Base-by-base conservation (phyloP, 2,329 filamentous ascomycete genomes). In the Tolypocladium endophyticum region DNA sequence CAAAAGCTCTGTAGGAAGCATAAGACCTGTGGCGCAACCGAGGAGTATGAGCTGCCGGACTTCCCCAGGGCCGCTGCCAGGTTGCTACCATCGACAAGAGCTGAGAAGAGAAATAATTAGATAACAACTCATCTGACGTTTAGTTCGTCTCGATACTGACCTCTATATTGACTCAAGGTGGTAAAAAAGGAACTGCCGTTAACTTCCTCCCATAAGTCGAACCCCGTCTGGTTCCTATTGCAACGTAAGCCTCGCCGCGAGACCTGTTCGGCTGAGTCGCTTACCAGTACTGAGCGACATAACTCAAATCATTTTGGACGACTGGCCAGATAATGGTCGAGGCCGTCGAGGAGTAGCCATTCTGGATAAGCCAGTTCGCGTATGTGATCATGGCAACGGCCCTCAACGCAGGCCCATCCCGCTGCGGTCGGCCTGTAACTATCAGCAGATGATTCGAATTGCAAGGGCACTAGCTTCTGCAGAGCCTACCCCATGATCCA, bases 121-220 rank as follows among this genome's bases (percentile, higher is more conserved):
- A 23, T 7, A 33, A 23, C 1, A 3, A 3, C 11, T 3, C 11
- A 23, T 53, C 3, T 35, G 6, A 9, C 12, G 3, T n/a, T 1
- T 33, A 4, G 2, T 2, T 9, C 18, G 3, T 12, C 1, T 9
- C 23, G 12, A 6, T 9, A 12, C 62, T 80, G 69, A 66, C 85
- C 80, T 65, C 89, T 84, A 69, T 93, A 85, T 61, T 89, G 84
- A 47, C 82, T 81, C 3, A 85, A 83, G 38, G 86, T 75, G 1
- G 90, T 94, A 73, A 93, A 95, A 77, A 92, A 94, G 0, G 88
- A 92, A 28, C 83, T 86, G 47, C 89, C 88, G 30, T 79, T 76
- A 18, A 92, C 83, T 71, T 94, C 90, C 70, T 94, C 90, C 90
- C 90, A 94, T 3, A 95, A 79, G 70, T 95, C 90, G 67, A 85